Conservation (phyloP, 306 rosid genomes). For the Clitoria ternatea region DNA sequence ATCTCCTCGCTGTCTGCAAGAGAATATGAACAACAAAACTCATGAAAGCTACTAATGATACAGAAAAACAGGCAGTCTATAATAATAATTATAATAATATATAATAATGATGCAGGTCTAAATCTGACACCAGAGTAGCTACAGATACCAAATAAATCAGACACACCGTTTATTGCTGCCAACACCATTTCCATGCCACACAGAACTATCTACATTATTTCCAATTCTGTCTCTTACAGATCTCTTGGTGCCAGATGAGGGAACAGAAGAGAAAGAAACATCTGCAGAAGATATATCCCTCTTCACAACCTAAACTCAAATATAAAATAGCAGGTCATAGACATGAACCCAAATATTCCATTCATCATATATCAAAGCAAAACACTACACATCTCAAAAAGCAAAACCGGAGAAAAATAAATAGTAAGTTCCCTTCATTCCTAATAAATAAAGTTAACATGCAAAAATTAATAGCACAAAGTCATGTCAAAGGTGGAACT, state of each 20-base stretch:
- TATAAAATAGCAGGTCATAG: conserved; percentile 8
- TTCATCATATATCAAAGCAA: neutral
- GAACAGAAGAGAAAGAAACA: conserved; percentile 42
- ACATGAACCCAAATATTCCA: conserved; percentile 15
- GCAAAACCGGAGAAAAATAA: neutral
- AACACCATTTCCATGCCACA: conserved; percentile 41
- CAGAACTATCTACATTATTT: conserved; percentile 42
- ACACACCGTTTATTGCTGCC: conserved; percentile 62
- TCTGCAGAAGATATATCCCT: conserved; percentile 44
- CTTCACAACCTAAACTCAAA: conserved; percentile 73
- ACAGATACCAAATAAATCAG: conserved; percentile 10
- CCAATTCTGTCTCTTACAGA: conserved; percentile 91
- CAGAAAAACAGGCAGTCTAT: conserved; percentile 2
- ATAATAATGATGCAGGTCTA: too few relatives aligned
- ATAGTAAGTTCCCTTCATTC: neutral
- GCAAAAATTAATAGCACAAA: neutral
- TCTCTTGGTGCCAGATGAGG: conserved; percentile 67
- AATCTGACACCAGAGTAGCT: neutral
- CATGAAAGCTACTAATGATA: neutral
- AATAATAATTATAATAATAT: too few relatives aligned
- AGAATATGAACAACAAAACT: conserved; percentile 14
- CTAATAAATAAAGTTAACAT: neutral
- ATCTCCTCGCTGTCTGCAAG: conserved; percentile 74
- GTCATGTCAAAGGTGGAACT: neutral
- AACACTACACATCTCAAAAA: conserved; percentile 9